Evolutionary conservation across 805 yeast species (phyloP).

Genomic region (Saturnispora silvae): DNA sequence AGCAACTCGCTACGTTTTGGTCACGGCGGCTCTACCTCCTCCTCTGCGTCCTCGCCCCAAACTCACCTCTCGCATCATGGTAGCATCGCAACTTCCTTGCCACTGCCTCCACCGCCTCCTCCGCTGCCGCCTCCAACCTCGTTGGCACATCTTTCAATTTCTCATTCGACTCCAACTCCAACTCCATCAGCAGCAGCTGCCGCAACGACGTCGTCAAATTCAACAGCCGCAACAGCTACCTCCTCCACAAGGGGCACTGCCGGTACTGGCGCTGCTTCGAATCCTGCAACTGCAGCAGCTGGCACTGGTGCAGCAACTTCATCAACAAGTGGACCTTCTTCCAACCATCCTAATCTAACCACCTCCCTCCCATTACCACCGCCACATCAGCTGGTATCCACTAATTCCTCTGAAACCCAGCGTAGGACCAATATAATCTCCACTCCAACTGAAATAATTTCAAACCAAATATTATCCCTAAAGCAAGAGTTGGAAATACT

Average conservation of each 20-base stretch:
- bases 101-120: neutral
- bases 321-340: too few relatives aligned
- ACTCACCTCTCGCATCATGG: too few relatives aligned
- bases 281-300: too few relatives aligned
- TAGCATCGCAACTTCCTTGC: too few relatives aligned
- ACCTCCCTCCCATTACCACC: too few relatives aligned
- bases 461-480: neutral
- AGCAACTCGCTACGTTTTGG: too few relatives aligned
- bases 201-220: neutral
- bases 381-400: too few relatives aligned
- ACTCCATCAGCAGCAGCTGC: neutral
- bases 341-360: too few relatives aligned
- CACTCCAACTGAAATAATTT: neutral
- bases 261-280: too few relatives aligned
- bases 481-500: conserved; percentile 2
- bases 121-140: neutral
- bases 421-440: neutral
- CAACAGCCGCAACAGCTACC: neutral
- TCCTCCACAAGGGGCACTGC: neutral
- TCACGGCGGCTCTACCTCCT: neutral
- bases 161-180: neutral
- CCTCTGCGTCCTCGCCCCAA: too few relatives aligned
- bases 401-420: too few relatives aligned
- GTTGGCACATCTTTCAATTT: neutral
- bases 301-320: too few relatives aligned